phyloP scores from a whole-genome alignment of 345 rosid genomes.

The Acer yangbiense region DNA sequence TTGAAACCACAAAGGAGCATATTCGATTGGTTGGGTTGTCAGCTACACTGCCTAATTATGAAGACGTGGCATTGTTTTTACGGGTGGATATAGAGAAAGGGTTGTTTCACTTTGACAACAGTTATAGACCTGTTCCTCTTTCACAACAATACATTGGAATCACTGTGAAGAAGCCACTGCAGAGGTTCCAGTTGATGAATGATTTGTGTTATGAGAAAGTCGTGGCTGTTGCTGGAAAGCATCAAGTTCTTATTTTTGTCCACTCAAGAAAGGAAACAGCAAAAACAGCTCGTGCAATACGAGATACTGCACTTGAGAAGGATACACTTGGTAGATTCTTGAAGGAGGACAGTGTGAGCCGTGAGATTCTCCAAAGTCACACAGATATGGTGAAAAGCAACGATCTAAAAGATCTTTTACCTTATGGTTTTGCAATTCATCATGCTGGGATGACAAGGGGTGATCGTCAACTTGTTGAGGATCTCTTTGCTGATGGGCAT shows the following conservation, averaged over 20 bases:
- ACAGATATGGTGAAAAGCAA: slow-evolving; percentile 65
- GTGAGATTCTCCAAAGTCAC: slow-evolving; percentile 75
- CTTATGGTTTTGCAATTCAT: slow-evolving; percentile 94
- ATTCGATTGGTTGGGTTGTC: slow-evolving; percentile 95
- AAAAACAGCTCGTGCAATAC: slow-evolving; percentile 82
- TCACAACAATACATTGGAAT: slow-evolving; percentile 93
- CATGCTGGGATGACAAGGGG: slow-evolving; percentile 93
- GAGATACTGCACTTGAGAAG: slow-evolving; percentile 84
- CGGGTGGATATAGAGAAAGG: slow-evolving; percentile 71
- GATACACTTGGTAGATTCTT: slow-evolving; percentile 82
- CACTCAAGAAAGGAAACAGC: slow-evolving; percentile 96
- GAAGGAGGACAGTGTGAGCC: slow-evolving; percentile 86
- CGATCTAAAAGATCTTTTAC: slow-evolving; percentile 83
- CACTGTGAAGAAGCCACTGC: slow-evolving; percentile 86
- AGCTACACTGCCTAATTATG: slow-evolving; percentile 91
- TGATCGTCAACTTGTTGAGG: slow-evolving; percentile 88
- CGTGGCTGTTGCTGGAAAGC: slow-evolving; percentile 86
- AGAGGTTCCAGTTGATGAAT: slow-evolving; percentile 97
- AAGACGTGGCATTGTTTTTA: slow-evolving; percentile 91
- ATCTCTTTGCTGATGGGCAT: slow-evolving; percentile 69
- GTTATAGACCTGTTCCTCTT: slow-evolving; percentile 95
- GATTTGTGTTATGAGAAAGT: slow-evolving; percentile 94
- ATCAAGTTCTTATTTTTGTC: slow-evolving; percentile 94
- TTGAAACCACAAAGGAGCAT: slow-evolving; percentile 88
- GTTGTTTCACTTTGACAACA: slow-evolving; percentile 87